These are phyloP conservation scores for Talaromyces thailandensis DNA, from an alignment of 495 filamentous ascomycete species.

Conservation along the genomic window DNA sequence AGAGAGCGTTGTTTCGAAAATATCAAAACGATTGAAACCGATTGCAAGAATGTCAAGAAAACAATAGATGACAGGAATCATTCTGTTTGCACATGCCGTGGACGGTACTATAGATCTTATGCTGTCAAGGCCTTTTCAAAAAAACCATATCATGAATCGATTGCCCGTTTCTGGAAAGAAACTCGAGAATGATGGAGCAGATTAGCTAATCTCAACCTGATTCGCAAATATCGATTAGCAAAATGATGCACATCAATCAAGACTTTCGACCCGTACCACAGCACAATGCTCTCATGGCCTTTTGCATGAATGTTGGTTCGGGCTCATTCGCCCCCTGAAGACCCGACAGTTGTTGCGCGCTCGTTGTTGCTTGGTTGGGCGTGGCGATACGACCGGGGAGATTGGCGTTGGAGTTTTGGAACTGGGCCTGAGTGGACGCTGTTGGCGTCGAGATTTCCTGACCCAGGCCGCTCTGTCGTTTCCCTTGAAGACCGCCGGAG, in stretches of 20 bases:
- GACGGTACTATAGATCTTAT: neutral
- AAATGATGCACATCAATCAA: slow-evolving; percentile 1
- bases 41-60: slow-evolving; percentile 1
- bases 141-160: neutral
- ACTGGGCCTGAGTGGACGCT: slow-evolving; percentile 80
- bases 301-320: slow-evolving; percentile 46
- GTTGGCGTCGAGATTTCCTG: slow-evolving; percentile 70
- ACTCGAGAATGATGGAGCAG: neutral
- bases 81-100: neutral
- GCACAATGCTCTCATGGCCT: slow-evolving; percentile 75
- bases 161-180: neutral
- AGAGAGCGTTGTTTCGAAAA: slow-evolving; percentile 6
- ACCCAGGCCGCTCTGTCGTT: slow-evolving; percentile 63
- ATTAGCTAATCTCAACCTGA: slow-evolving; percentile 7
- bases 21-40: slow-evolving; percentile 1
- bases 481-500: slow-evolving; percentile 56
- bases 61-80: neutral
- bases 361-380: slow-evolving; percentile 44
- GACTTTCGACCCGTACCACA: slow-evolving; percentile 53
- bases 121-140: neutral
- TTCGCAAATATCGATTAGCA: slow-evolving; percentile 7
- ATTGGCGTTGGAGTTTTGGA: slow-evolving; percentile 82
- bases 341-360: slow-evolving; percentile 31
- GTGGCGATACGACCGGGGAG: slow-evolving; percentile 57
- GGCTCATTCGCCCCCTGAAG: slow-evolving; percentile 34